Evolutionary conservation across 1,284 basidiomycete genomes (phyloP).

Genomic region (Melampsora medusae): DNA sequence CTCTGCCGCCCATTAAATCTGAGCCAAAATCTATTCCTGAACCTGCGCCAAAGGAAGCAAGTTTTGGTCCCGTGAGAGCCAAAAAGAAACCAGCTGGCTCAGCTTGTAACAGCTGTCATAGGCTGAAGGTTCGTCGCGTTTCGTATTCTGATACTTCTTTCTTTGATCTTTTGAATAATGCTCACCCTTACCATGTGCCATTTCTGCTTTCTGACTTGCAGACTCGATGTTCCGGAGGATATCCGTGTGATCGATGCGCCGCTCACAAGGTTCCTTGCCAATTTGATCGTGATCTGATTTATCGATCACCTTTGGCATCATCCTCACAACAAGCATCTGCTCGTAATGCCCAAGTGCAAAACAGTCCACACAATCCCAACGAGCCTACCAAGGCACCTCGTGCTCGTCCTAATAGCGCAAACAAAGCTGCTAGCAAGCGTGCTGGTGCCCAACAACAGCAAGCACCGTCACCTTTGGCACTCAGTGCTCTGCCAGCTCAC

Average conservation of each 20-base stretch:
- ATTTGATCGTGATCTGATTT: conserved; percentile 42
- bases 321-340: conserved; percentile 41
- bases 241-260: conserved; percentile 44
- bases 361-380: background rate
- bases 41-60: conserved; percentile 14
- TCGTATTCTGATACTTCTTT: background rate
- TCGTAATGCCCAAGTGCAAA: conserved; percentile 23
- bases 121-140: conserved; percentile 22
- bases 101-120: conserved; percentile 44
- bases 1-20: conserved; percentile 5
- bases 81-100: conserved; percentile 44
- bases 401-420: conserved; percentile 7
- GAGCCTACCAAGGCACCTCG: conserved; percentile 17
- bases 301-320: conserved; percentile 41
- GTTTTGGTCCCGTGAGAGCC: conserved; percentile 38
- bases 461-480: background rate
- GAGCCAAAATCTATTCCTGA: conserved; percentile 25
- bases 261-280: conserved; percentile 44
- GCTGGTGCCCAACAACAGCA: background rate
- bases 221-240: conserved; percentile 44
- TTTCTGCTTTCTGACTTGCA: background rate
- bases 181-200: background rate
- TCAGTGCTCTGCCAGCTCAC: background rate
- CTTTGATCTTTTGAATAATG: background rate
- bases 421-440: conserved; percentile 17